Evolutionary conservation across 106 monocot species (phyloP).

Genomic region (Triglochin maritima): DNA sequence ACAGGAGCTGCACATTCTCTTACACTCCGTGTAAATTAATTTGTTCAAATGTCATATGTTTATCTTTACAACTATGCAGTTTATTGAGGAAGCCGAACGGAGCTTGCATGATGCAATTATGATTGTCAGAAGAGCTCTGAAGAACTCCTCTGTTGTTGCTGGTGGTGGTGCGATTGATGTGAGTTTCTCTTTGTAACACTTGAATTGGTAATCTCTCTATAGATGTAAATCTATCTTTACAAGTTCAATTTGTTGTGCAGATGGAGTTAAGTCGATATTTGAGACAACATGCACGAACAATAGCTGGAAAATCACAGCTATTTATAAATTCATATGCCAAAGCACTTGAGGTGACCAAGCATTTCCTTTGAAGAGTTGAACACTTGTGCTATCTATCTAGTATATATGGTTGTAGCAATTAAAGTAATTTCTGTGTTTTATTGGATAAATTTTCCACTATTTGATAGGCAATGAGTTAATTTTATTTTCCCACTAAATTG

Average conservation of each 20-base stretch:
- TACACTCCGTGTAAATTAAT: no score
- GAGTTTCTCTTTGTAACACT: constrained; percentile 5
- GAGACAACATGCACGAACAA: constrained; percentile 80
- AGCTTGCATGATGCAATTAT: constrained; percentile 99
- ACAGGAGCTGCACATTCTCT: no score
- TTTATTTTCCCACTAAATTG: no score
- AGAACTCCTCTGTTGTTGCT: constrained; percentile 95
- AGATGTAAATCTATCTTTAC: no score
- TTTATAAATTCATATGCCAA: constrained; percentile 99
- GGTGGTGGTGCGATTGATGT: constrained; percentile 99
- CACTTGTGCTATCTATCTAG: no score
- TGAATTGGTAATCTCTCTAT: background rate
- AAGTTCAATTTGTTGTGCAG: constrained; percentile 16
- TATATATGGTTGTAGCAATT: no score
- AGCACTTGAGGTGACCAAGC: constrained; percentile 72
- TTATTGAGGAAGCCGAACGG: constrained; percentile 99
- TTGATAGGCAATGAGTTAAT: no score
- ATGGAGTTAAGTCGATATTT: constrained; percentile 92
- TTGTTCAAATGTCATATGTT: background rate
- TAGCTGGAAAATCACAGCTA: constrained; percentile 93
- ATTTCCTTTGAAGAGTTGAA: background rate
- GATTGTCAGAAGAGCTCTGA: constrained; percentile 97
- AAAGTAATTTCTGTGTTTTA: no score
- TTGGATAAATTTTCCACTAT: no score
- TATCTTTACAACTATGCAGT: constrained; percentile 24